Evolutionary conservation across 2,329 filamentous ascomycete species (phyloP).

Genomic region (Hansfordia pulvinata): DNA sequence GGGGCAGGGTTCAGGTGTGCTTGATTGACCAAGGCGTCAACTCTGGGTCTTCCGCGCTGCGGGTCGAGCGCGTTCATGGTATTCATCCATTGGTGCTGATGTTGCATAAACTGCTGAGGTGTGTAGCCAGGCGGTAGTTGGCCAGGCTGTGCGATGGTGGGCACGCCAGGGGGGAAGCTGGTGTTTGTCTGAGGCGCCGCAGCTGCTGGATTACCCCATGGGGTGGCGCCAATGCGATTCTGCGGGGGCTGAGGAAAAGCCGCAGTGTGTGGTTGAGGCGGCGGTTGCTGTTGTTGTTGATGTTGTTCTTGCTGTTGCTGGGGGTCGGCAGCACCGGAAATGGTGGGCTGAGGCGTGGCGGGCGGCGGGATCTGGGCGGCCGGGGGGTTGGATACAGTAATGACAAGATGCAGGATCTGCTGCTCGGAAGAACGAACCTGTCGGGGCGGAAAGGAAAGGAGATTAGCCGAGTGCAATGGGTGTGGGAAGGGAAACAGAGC

Average conservation of each 20-base stretch:
- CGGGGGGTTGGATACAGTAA: conserved; percentile 16
- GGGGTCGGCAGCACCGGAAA: background rate
- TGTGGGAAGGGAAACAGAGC: background rate
- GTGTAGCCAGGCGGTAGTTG: conserved; percentile 7
- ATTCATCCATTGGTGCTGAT: conserved; percentile 7
- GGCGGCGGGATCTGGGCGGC: conserved; percentile 10
- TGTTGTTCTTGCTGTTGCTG: background rate
- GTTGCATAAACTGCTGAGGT: conserved; percentile 8
- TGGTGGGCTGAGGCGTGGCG: conserved; percentile 5
- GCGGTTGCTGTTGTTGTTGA: conserved; percentile 3
- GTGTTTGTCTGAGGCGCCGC: background rate
- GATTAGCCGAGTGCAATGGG: conserved; percentile 6
- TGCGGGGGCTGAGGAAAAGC: conserved; percentile 8
- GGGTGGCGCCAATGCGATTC: too few relatives aligned
- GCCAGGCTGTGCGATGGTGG: conserved; percentile 3
- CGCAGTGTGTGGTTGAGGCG: conserved; percentile 4
- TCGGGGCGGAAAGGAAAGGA: background rate
- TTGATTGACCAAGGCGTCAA: too few relatives aligned
- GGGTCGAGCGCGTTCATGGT: conserved; percentile 26
- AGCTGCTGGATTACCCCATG: too few relatives aligned
- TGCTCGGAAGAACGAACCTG: conserved; percentile 14
- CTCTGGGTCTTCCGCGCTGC: too few relatives aligned
- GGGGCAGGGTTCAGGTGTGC: too few relatives aligned
- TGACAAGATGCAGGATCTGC: conserved; percentile 18
- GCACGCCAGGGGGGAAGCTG: conserved; percentile 1